phyloP scores from a whole-genome alignment of 2,329 filamentous ascomycete species.

The Aspergillus fumigatus region DNA sequence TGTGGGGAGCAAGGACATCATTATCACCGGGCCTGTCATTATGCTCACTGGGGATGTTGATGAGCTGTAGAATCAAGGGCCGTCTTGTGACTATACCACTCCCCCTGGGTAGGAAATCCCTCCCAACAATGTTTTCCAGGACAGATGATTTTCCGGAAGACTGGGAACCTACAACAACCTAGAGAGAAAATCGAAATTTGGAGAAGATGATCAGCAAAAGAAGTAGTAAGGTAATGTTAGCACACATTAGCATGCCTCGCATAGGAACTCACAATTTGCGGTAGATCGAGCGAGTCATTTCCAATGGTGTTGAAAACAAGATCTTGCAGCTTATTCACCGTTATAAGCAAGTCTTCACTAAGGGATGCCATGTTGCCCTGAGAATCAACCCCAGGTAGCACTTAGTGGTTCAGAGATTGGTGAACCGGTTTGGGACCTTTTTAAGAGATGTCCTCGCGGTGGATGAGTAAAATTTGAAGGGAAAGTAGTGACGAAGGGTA shows the following conservation, averaged over 20 bases:
- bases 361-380: conserved; percentile 73
- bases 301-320: conserved; percentile 99
- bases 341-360: conserved; percentile 89
- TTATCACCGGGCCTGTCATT: conserved; percentile 65
- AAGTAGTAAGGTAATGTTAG: background rate
- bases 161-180: conserved; percentile 98
- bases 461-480: background rate
- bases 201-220: background rate
- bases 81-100: conserved; percentile 94
- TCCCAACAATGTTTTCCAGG: conserved; percentile 95
- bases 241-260: background rate
- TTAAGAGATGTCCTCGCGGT: background rate
- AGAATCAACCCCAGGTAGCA: background rate
- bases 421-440: background rate
- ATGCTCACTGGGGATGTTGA: conserved; percentile 78
- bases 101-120: conserved; percentile 93
- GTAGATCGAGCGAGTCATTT: conserved; percentile 94
- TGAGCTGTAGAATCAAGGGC: conserved; percentile 93
- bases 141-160: conserved; percentile 98
- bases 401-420: background rate
- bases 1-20: conserved; percentile 66
- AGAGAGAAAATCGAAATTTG: conserved; percentile 20
- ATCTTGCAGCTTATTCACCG: conserved; percentile 98
- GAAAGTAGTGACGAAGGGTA: background rate
- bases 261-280: conserved; percentile 76